Evolutionary conservation across 305 asterid genomes (phyloP).

Genomic region (Coffea humblotiana): DNA sequence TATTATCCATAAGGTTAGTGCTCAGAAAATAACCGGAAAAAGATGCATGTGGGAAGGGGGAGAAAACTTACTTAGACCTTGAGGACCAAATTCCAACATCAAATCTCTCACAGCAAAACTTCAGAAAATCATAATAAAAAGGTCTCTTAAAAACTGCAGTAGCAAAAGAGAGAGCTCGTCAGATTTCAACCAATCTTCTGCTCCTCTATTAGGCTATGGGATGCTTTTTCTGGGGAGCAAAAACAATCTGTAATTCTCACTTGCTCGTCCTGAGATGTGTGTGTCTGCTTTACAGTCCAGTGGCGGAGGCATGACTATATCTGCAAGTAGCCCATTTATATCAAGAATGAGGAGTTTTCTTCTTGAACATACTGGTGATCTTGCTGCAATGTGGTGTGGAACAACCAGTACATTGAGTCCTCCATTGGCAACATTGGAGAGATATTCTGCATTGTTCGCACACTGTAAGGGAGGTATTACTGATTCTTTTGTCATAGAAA

Average conservation of each 20-base stretch:
- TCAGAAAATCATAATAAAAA: constrained; percentile 73
- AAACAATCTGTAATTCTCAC: constrained; percentile 40
- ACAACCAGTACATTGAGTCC: constrained; percentile 24
- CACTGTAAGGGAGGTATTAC: neutral
- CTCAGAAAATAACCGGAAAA: neutral
- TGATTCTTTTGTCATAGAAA: constrained; percentile 24
- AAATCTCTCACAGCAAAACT: constrained; percentile 77
- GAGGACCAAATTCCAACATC: constrained; percentile 91
- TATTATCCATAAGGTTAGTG: constrained; percentile 6
- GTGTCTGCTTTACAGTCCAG: constrained; percentile 42
- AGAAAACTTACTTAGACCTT: constrained; percentile 65
- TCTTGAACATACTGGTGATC: constrained; percentile 24
- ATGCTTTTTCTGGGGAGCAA: neutral
- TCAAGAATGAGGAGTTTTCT: constrained; percentile 89
- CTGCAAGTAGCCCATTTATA: constrained; percentile 85
- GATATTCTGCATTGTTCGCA: neutral
- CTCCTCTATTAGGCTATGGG: neutral
- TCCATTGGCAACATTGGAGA: constrained; percentile 18
- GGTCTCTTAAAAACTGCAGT: constrained; percentile 90
- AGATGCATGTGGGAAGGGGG: neutral
- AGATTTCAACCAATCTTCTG: neutral
- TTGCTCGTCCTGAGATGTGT: constrained; percentile 62
- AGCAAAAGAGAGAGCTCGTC: constrained; percentile 7
- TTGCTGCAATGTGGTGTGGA: constrained; percentile 23
- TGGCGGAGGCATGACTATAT: constrained; percentile 73